Evolutionary conservation across 305 asterid genomes (phyloP), one percentile per base, ranked within the genome.

Genomic region (Salvia sclarea): DNA sequence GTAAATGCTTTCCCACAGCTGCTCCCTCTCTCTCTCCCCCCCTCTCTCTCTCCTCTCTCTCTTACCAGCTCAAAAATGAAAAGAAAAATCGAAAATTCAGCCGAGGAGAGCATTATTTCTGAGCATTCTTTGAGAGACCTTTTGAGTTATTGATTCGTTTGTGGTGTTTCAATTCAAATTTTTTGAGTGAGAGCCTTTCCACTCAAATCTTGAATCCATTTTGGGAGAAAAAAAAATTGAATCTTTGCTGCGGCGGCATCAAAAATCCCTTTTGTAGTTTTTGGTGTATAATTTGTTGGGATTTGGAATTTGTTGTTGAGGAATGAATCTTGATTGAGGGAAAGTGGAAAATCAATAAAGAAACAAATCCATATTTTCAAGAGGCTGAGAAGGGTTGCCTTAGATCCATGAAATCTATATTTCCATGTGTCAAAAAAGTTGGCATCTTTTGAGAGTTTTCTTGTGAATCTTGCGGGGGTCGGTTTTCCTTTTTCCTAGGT

Each of bases 371-470:
- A 61, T 61, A 45, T 47, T 71, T 75, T 80, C 70, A 55, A 55
- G 87, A 75, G 90, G 90, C 79, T 75, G 83, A 78, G 80, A 73
- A 14, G 84, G 74, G 69, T 88, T 84, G 66, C 82, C 85, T 86
- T 69, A 77, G 89, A 90, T 90, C 90, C 94, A 79, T 81, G 92
- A 81, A 85, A 88, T 78, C 81, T 59, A 73, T 73, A 70, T 79
- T 68, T 75, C 84, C 92, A 84, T 76, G 85, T 84, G 91, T 78
- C 87, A 68, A 81, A 60, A 85, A 85, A 86, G 88, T 75, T 74
- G 57, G 66, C 43, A 77, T 76, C 82, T 79, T 18, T 22, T 59
- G 54, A 80, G 82, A 74, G 64, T 79, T 84, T 88, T 60, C 84
- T 57, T 86, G 88, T 86, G 96, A 86, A 80, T 85, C 83, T 80